Evolutionary conservation across 2,329 filamentous ascomycete species (phyloP), one percentile per base, ranked within the genome.

Genomic region (Escovopsis weberi): DNA sequence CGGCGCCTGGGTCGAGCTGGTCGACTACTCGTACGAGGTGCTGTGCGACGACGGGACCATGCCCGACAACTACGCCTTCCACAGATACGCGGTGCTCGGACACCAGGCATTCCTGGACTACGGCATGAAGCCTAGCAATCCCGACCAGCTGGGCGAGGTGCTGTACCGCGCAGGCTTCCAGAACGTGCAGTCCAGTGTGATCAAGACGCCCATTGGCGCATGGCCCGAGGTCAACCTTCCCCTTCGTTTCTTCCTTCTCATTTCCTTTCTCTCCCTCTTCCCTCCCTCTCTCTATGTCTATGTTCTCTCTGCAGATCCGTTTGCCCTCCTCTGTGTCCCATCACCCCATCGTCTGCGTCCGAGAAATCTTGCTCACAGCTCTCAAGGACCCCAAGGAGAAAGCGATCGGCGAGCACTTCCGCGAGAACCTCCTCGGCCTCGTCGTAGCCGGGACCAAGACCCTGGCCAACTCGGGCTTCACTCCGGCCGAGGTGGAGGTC

Each of bases 1-100:
- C 2, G 66, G 67, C 36, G 66, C 65, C 38, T 66, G 64, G 58
- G 52, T 69, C 23, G 65, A 69, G 50, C 53, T 65, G 12, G 58
- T 63, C 34, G 64, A 67, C 33, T 51, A 62, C 30, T 55, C 60
- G 40, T 53, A 52, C 35, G 50, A 47, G 18, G 51, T 61, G 12
- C 51, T 53, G 26, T 63, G 58, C 46, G 61, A 65, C 47, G 59
- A 62, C 42, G 58, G 50, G 33, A 59, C 58, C 10, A 50, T 52
- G 50, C 12, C 41, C n/a, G 41, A 41, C 8, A 44, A 50, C 33
- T 45, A 50, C 33, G 40, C 49, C 7, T 45, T 49, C 36, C 41
- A 42, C 4, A 32, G 33, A 12, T 44, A 47, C 12, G 46, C 48
- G 38, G 33, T 44, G 7, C 38, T 47, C 15, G 47, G 45, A 18